Base-by-base conservation (phyloP, 257 asterid species). In the Nicotiana knightiana region DNA sequence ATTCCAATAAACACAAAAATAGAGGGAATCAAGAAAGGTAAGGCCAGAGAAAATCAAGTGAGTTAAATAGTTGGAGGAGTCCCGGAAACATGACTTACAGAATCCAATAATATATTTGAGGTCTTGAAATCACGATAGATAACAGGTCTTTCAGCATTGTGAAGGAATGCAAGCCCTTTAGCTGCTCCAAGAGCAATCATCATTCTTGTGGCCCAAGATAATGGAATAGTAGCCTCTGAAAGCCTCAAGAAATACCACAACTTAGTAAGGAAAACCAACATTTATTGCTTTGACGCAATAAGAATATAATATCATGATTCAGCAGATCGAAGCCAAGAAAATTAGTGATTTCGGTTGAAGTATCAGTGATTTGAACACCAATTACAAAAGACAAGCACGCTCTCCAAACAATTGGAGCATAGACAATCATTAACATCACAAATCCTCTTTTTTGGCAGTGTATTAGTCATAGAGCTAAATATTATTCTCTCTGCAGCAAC, bases 171-270 rank as follows among this genome's bases (percentile, higher is more conserved):
- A 70, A 96, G 97, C 83, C 99, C 99, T 86, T 96, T 96, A 54
- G 99, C 99, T 61, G 99, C 99, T 70, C 99, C 99, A 71, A 96
- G 93, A 84, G 99, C 98, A 87, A 96, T 96, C 97, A 91, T 91
- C 97, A 96, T 94, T 88, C 99, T 91, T 75, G 93, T 94, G 43
- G 97, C 90, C 99, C 99, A 96, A 83, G 98, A 90, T 83, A 96
- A 82, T 35, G 97, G 94, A 86, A 88, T 90, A 84, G 94, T 89
- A 80, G 97, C 89, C 92, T 92, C 98, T 93, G 91, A 88, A 90
- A 86, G 89, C 94, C 93, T 90, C 97, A 81, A 88, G 89, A 90
- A 86, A 88, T 82, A 87, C 80, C 89, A 89, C 82, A 90, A 83
- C 83, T 83, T 81, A 92, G 88, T 86, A 87, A 83, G 86, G 82